Base-by-base conservation (phyloP, 2,329 filamentous ascomycete genomes). In the Teratosphaeria zuluensis region DNA sequence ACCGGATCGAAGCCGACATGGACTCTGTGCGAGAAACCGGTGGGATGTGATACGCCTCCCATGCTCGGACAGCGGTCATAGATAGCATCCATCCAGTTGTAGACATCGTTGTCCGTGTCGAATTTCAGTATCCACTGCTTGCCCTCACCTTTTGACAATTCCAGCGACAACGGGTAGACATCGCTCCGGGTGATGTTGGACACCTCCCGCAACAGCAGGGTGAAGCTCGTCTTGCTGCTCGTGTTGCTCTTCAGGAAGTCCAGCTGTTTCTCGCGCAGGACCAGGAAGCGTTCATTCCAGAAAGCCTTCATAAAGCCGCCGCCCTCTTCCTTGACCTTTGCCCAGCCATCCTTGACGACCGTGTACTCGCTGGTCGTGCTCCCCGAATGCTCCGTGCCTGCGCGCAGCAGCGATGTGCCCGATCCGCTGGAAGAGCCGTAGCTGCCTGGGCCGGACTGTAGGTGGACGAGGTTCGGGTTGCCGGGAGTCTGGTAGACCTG, bases 41-140 rank as follows among this genome's bases (percentile, higher is more conserved):
- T 97, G 5, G 94, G 94, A 74, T 97, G 96, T 76, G 92, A 96
- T 58, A 99, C 94, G 66, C 94, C 94, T 62, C 94, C 92, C 90
- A 97, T 96, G 62, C 90, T 92, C 19, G 94, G 94, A 73, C 92
- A 97, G 64, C 92, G 88, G 67, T 92, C 91, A 73, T 97, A 97
- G 65, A 99, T 95, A 73, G 92, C 90, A 74, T 99, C 94, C 69
- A 97, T 96, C 94, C 94, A 99, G 69, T 95, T 91, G 74, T 99
- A 99, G 57, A 99, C 85, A 66, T 99, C 94, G 70, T 96, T 92
- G 69, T 99, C 94, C 58, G 86, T 88, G 76, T 96, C 95, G 68
- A 97, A 91, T 72, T 89, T 90, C 73, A 96, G 94, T 63, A 94
- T 91, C 56, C 96, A 84, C 3, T 90, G 89, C 72, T 89, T 90